Evolutionary conservation across 768 basidiomycete genomes (phyloP), one percentile per base, ranked within the genome.

Genomic region (Leccinum broughii): DNA sequence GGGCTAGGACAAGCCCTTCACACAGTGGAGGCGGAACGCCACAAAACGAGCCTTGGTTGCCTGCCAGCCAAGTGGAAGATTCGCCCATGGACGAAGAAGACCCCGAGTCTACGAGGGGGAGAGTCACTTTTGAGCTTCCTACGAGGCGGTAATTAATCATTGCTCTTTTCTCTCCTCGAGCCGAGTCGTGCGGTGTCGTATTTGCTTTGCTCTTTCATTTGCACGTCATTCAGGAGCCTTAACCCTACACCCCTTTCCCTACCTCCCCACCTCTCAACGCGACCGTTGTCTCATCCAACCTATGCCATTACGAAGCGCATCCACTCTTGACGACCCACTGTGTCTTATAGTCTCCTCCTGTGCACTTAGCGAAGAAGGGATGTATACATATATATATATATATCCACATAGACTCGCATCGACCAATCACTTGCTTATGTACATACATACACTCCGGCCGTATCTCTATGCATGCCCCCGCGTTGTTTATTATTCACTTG

Each of bases 1-100:
- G 44, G 44, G n/a, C 44, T 11, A 20, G n/a, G 44, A 48, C 62
- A 0, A 64, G 2, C 58, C 67, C 72, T 24, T 70, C 68, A 6
- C 66, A 46, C 44, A 46, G 44, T 11, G 44, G 64, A 34, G 66
- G 51, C 15, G 51, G 62, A n/a, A 3, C 32, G 30, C 46, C 55
- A 32, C 68, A 68, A 64, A 68, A 65, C 13, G 66, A 72, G n/a
- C 44, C 64, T 54, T 65, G 57, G 60, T 58, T 60, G 11, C 54
- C 51, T 14, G 39, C 35, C 28, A 52, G 58, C 37, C 64, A 39
- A 39, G 58, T 59, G 4, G 37, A 57, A 24, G 70, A 60, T 13
- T 54, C 57, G 13, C 35, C 22, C 17, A 6, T 54, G 34, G 64
- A 68, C 26, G 63, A 20, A 10, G 44, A 69, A 11, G 67, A 66